Evolutionary conservation across 176 grass and related monocot genomes (phyloP).

Genomic region (Avena sativa): DNA sequence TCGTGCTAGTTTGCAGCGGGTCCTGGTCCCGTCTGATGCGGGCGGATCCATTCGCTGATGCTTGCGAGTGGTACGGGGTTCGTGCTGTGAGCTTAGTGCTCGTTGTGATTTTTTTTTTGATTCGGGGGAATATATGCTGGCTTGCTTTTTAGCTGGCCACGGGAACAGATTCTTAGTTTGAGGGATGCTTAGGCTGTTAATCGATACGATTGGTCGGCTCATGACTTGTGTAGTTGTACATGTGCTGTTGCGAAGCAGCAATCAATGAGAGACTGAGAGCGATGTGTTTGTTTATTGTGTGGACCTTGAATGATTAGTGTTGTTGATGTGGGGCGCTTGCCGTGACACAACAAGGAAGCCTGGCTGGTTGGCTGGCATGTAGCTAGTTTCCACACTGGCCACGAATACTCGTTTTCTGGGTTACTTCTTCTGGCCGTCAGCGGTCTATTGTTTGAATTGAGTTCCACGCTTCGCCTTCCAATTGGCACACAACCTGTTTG

Average conservation of each 20-base stretch:
- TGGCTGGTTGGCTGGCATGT: conserved; percentile 15
- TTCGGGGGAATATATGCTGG: conserved; percentile 37
- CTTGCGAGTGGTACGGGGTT: not conserved
- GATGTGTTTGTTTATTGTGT: conserved; percentile 54
- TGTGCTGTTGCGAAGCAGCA: conserved; percentile 40
- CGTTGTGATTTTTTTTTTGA: not conserved
- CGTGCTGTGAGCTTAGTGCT: conserved; percentile 2
- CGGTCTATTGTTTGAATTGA: not conserved
- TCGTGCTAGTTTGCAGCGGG: not conserved
- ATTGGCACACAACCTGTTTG: not conserved
- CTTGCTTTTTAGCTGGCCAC: conserved; percentile 37
- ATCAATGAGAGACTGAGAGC: conserved; percentile 54
- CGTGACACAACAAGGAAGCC: conserved; percentile 36
- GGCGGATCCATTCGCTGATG: conserved; percentile 15
- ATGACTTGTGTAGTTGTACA: conserved; percentile 35
- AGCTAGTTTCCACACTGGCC: conserved; percentile 24
- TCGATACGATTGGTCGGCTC: conserved; percentile 32
- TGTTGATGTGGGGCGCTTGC: conserved; percentile 17
- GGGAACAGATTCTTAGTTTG: conserved; percentile 20
- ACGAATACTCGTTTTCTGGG: not conserved
- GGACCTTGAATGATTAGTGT: conserved; percentile 30
- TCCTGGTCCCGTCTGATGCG: not conserved
- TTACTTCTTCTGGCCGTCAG: not conserved
- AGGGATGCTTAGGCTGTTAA: conserved; percentile 14
- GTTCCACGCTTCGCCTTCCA: not conserved